Base-by-base conservation (phyloP, 2,329 filamentous ascomycete genomes). In the Dichotomopilus funicola region DNA sequence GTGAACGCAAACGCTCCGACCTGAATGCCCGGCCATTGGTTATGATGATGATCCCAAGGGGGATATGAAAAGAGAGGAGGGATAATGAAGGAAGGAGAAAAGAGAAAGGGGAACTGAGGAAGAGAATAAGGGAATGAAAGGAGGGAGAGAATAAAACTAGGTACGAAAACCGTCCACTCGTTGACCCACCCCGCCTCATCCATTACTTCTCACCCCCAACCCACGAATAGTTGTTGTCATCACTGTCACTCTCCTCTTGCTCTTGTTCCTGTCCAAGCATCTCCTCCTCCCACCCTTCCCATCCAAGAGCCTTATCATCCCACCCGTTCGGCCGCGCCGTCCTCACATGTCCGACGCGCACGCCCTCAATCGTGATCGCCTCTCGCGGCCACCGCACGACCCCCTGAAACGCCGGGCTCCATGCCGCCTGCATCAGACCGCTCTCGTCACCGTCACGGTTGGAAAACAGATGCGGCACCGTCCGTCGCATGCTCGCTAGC, bases 401-500 rank as follows among this genome's bases (percentile, higher is more conserved):
- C 1, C 76, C 73, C 8, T 71, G 66, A 6, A 66, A 67, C 13
- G 68, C 67, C 54, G 77, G 75, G 6, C 70, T 73, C 73, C 76
- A 80, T 58, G 71, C 73, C 63, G 80, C 76, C 55, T 79, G 69
- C 60, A 78, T 72, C 47, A 74, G 68, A 6, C 66, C 66, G 33
- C 75, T 67, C 27, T 72, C 52, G 7, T 49, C 70, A 34, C 72
- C 50, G 10, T 51, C 70, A 27, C 19, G 19, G 19, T 27, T 27
- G 19, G 19, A 27, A 57, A 83, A 82, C n/a, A 85, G 67, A 33
- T 79, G 75, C 0, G 80, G 79, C 62, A 77, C 78, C 6, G 73
- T 72, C 41, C 68, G 65, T 53, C 76, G 73, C 78, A 85, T 77
- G 34, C 74, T 75, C 55, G 73, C 75, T 60, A 87, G 66, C 6